Conservation (phyloP, 768 basidiomycete species). For the Coprinopsis sp. region DNA sequence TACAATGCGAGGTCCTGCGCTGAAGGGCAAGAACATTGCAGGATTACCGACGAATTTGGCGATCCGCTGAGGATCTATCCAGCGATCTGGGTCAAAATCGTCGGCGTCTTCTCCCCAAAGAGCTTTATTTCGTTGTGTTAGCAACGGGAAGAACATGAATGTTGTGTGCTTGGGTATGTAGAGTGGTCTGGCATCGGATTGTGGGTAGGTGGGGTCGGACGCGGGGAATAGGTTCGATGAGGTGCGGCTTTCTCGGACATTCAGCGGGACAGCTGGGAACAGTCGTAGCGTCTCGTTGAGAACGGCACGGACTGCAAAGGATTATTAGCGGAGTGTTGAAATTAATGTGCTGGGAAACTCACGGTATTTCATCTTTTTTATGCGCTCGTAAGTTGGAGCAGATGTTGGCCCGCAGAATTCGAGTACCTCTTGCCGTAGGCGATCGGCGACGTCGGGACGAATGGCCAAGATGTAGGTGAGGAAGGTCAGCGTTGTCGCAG, state of each 20-base stretch:
- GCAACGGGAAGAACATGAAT: slow-evolving; percentile 55
- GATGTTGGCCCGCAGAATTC: slow-evolving; percentile 44
- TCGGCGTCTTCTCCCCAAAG: slow-evolving; percentile 77
- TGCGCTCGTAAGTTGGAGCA: slow-evolving; percentile 50
- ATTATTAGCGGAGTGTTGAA: slow-evolving; percentile 1
- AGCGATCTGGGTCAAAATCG: slow-evolving; percentile 74
- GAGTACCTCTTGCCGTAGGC: slow-evolving; percentile 58
- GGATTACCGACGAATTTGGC: slow-evolving; percentile 52
- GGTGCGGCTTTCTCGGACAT: slow-evolving; percentile 55
- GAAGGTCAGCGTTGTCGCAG: slow-evolving; percentile 64
- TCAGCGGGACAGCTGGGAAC: slow-evolving; percentile 76
- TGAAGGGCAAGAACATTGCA: slow-evolving; percentile 70
- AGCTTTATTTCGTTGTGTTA: slow-evolving; percentile 61
- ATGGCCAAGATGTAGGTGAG: slow-evolving; percentile 66
- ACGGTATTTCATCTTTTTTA: slow-evolving; percentile 67
- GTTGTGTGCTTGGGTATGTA: slow-evolving; percentile 57
- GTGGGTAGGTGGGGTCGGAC: slow-evolving; percentile 43
- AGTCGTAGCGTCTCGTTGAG: slow-evolving; percentile 75
- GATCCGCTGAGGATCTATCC: slow-evolving; percentile 58
- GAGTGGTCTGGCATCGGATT: slow-evolving; percentile 33
- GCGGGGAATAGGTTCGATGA: slow-evolving; percentile 46
- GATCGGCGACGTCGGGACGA: slow-evolving; percentile 50
- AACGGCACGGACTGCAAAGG: slow-evolving; percentile 58
- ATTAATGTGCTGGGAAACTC: slow-evolving; percentile 12
- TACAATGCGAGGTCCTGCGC: slow-evolving; percentile 61